These are phyloP conservation scores for Shiraia bambusicola DNA, from an alignment of 2,329 filamentous ascomycete species.

Conservation along the genomic window DNA sequence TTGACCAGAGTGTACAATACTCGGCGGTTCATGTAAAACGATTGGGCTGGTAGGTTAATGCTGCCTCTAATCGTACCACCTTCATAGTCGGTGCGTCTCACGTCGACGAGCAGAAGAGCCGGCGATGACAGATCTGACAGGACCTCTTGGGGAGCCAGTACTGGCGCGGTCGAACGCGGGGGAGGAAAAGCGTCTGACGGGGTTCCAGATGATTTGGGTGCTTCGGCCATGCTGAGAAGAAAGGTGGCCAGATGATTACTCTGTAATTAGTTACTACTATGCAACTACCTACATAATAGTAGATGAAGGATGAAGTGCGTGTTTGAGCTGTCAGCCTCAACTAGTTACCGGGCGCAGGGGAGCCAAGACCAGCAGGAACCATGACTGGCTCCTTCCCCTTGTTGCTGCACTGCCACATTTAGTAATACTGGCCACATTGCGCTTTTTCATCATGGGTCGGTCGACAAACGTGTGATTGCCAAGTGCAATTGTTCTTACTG, in stretches of 20 bases:
- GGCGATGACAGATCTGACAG: conserved; percentile 40
- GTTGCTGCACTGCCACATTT: conserved; percentile 25
- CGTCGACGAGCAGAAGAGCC: conserved; percentile 47
- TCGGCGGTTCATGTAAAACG: conserved; percentile 49
- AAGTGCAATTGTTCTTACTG: too few relatives aligned
- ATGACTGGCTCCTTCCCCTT: conserved; percentile 10
- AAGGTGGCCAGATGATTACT: background rate
- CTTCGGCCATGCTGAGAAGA: conserved; percentile 19
- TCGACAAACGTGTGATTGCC: conserved; percentile 40
- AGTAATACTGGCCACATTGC: conserved; percentile 37
- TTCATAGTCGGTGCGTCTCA: conserved; percentile 51
- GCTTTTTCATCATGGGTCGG: conserved; percentile 29
- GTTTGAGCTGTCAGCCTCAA: conserved; percentile 31
- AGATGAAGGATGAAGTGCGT: too few relatives aligned
- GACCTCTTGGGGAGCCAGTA: conserved; percentile 43
- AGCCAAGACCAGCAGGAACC: conserved; percentile 15
- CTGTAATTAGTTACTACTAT: too few relatives aligned
- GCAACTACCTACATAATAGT: too few relatives aligned
- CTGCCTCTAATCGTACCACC: conserved; percentile 50
- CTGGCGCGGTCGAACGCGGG: conserved; percentile 41
- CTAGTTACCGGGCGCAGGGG: too few relatives aligned
- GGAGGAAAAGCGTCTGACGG: conserved; percentile 49
- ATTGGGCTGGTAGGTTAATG: conserved; percentile 52
- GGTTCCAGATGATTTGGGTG: conserved; percentile 16
- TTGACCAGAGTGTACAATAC: conserved; percentile 49